phyloP scores from a whole-genome alignment of 2,329 filamentous ascomycete genomes.

The Lojkania enalia region DNA sequence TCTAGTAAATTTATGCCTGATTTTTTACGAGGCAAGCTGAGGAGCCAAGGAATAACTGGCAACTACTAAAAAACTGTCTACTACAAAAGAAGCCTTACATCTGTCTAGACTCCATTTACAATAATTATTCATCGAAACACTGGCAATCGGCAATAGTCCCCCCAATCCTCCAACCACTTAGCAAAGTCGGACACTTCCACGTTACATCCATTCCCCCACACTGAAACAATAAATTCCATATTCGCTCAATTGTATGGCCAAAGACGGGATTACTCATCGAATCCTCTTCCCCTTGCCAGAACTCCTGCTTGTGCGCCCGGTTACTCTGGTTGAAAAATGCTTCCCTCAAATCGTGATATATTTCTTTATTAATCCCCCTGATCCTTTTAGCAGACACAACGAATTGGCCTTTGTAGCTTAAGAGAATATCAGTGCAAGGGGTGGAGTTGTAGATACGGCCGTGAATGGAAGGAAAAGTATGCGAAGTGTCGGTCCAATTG shows the following conservation, averaged over 20 bases:
- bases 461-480: constrained; percentile 46
- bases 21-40: too few species aligned
- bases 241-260: constrained; percentile 34
- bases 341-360: constrained; percentile 41
- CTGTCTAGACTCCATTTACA: too few species aligned
- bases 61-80: too few species aligned
- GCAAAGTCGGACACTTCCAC: constrained; percentile 32
- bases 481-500: constrained; percentile 46
- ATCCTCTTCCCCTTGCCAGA: constrained; percentile 26
- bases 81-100: too few species aligned
- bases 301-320: constrained; percentile 32
- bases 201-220: constrained; percentile 30
- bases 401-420: constrained; percentile 55
- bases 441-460: constrained; percentile 22
- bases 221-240: constrained; percentile 36
- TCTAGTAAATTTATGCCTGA: too few species aligned
- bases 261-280: constrained; percentile 31
- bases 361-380: constrained; percentile 36
- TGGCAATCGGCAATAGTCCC: constrained; percentile 32
- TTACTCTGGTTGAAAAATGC: constrained; percentile 28
- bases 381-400: constrained; percentile 51
- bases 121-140: constrained; percentile 29
- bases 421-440: constrained; percentile 39
- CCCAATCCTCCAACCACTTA: constrained; percentile 29
- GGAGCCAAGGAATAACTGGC: too few species aligned